These are phyloP conservation scores for Phytopythium helicoides DNA, from an alignment of 352 stramenopile genomes.

Conservation along the genomic window DNA sequence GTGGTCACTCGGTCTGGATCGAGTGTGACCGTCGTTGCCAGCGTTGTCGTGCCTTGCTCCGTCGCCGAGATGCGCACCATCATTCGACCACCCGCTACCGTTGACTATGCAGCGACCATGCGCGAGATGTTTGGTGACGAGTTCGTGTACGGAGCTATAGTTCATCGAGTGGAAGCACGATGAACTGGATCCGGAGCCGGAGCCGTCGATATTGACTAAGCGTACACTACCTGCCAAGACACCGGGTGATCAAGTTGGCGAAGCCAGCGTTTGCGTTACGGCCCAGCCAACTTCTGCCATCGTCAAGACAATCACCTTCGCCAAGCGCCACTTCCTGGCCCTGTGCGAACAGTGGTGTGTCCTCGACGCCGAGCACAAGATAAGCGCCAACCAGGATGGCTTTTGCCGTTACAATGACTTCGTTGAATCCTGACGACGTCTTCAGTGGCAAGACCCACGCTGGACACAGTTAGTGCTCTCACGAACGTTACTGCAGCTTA, in stretches of 20 bases:
- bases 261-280: not conserved
- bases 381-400: not conserved
- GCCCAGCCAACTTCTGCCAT: slow-evolving; percentile 8
- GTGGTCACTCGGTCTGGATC: no score
- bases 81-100: slow-evolving; percentile 24
- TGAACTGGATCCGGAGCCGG: no score
- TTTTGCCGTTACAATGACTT: slow-evolving; percentile 40
- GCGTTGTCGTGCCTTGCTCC: slow-evolving; percentile 28
- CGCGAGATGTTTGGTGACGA: slow-evolving; percentile 32
- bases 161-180: slow-evolving; percentile 20
- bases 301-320: slow-evolving; percentile 35
- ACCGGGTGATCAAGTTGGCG: not conserved
- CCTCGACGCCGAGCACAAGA: slow-evolving; percentile 14
- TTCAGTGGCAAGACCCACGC: slow-evolving; percentile 43
- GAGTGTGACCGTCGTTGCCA: not conserved
- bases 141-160: slow-evolving; percentile 47
- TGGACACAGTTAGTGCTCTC: slow-evolving; percentile 3
- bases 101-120: slow-evolving; percentile 34
- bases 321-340: slow-evolving; percentile 36
- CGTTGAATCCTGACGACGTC: slow-evolving; percentile 40
- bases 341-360: slow-evolving; percentile 40
- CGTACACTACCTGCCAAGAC: no score
- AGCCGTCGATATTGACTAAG: no score
- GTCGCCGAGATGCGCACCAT: slow-evolving; percentile 33
- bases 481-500: slow-evolving; percentile 17